These are phyloP conservation scores for Baorangia bicolor DNA, from an alignment of 768 basidiomycete genomes.

Conservation along the genomic window DNA sequence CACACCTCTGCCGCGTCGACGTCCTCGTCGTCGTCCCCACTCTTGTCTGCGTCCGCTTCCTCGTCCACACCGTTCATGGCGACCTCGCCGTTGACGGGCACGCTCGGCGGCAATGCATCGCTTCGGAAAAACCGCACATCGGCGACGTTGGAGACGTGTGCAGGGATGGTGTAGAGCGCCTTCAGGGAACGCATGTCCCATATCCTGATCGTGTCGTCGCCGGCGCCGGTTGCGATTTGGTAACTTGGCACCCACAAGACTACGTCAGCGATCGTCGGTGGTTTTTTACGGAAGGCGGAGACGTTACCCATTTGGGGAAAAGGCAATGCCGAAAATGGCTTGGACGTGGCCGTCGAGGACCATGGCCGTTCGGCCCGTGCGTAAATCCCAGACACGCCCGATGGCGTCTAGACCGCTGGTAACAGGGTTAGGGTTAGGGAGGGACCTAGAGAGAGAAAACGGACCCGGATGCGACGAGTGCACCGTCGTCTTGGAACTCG, in stretches of 20 bases:
- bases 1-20: conserved; percentile 52
- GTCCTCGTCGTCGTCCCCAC: conserved; percentile 26
- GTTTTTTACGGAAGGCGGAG: neutral
- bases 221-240: conserved; percentile 95
- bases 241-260: conserved; percentile 59
- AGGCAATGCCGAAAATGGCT: conserved; percentile 86
- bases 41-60: conserved; percentile 31
- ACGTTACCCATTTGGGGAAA: conserved; percentile 93
- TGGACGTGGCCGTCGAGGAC: conserved; percentile 96
- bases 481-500: conserved; percentile 96
- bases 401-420: conserved; percentile 92
- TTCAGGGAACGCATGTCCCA: conserved; percentile 97
- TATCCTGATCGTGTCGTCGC: conserved; percentile 96
- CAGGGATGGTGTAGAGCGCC: conserved; percentile 94
- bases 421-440: neutral
- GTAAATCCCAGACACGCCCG: conserved; percentile 94
- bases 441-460: conserved; percentile 22
- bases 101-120: conserved; percentile 49
- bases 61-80: conserved; percentile 47
- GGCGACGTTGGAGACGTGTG: conserved; percentile 91
- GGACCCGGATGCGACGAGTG: conserved; percentile 90
- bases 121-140: conserved; percentile 93
- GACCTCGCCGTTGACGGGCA: conserved; percentile 42
- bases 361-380: conserved; percentile 96
- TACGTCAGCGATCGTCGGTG: conserved; percentile 11